Conservation (phyloP, 768 basidiomycete species). For the Calvatia gigantea region DNA sequence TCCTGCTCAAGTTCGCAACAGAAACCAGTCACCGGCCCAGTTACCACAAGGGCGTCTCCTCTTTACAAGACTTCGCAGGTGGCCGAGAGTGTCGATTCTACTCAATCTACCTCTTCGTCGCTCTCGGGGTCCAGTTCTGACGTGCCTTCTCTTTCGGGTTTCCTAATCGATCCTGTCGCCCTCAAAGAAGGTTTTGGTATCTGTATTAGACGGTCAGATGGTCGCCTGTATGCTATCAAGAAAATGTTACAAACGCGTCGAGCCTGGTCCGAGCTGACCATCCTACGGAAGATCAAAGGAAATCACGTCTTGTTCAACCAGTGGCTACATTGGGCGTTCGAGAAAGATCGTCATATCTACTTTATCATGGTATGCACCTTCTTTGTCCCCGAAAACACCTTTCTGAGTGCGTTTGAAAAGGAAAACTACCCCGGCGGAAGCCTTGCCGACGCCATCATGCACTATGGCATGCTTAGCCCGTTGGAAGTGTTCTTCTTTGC, state of each 20-base stretch:
- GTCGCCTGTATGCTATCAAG: constrained; percentile 8
- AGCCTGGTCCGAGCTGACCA: constrained; percentile 9
- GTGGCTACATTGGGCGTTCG: background rate
- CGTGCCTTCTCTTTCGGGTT: constrained; percentile 1
- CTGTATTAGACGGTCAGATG: constrained; percentile 8
- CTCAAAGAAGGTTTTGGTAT: background rate
- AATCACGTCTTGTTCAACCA: background rate
- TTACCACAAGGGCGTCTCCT: background rate
- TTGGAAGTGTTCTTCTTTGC: constrained; percentile 40
- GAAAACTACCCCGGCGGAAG: constrained; percentile 29
- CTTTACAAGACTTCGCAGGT: background rate
- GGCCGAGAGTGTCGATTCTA: background rate
- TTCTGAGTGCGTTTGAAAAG: constrained; percentile 15
- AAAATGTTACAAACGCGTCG: constrained; percentile 4
- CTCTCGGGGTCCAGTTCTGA: background rate
- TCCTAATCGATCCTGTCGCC: background rate
- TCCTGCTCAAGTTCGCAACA: background rate
- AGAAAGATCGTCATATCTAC: constrained; percentile 2
- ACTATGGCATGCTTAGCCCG: constrained; percentile 30
- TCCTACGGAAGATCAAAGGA: background rate
- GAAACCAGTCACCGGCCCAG: background rate
- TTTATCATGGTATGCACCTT: constrained; percentile 6
- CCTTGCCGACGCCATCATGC: constrained; percentile 27
- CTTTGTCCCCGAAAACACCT: too few species aligned
- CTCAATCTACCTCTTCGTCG: background rate